phyloP scores from a whole-genome alignment of 768 basidiomycete species.

The Pisolithus microcarpus region DNA sequence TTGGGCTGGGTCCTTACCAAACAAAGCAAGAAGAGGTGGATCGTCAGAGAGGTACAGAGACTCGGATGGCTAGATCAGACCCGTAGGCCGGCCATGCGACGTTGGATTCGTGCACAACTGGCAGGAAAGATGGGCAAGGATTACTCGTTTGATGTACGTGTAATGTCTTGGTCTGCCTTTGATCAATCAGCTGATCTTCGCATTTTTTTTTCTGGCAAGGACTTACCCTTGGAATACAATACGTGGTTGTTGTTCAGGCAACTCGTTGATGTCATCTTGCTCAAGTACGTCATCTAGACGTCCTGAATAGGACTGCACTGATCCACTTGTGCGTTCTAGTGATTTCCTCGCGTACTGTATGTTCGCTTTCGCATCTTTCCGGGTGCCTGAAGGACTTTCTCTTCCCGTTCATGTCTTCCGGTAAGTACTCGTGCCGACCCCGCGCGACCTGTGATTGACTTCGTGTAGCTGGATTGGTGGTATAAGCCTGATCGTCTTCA shows the following conservation, averaged over 20 bases:
- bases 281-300: constrained; percentile 60
- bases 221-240: constrained; percentile 89
- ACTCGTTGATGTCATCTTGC: constrained; percentile 89
- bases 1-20: constrained; percentile 91
- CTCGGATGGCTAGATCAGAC: constrained; percentile 85
- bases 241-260: constrained; percentile 95
- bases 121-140: constrained; percentile 91
- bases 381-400: constrained; percentile 75
- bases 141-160: constrained; percentile 83
- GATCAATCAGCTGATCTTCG: constrained; percentile 2
- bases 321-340: constrained; percentile 34
- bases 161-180: neutral
- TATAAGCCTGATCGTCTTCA: constrained; percentile 80
- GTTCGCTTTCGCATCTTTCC: constrained; percentile 91
- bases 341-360: constrained; percentile 93
- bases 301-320: neutral
- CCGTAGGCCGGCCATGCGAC: constrained; percentile 54
- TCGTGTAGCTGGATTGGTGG: constrained; percentile 77
- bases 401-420: constrained; percentile 68
- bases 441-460: constrained; percentile 2
- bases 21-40: constrained; percentile 94
- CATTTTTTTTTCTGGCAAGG: constrained; percentile 34
- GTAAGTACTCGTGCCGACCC: constrained; percentile 30
- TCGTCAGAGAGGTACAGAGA: constrained; percentile 71
- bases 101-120: constrained; percentile 84